These are phyloP conservation scores for Penicilliopsis zonata DNA, from an alignment of 495 filamentous ascomycete species.

Conservation along the genomic window DNA sequence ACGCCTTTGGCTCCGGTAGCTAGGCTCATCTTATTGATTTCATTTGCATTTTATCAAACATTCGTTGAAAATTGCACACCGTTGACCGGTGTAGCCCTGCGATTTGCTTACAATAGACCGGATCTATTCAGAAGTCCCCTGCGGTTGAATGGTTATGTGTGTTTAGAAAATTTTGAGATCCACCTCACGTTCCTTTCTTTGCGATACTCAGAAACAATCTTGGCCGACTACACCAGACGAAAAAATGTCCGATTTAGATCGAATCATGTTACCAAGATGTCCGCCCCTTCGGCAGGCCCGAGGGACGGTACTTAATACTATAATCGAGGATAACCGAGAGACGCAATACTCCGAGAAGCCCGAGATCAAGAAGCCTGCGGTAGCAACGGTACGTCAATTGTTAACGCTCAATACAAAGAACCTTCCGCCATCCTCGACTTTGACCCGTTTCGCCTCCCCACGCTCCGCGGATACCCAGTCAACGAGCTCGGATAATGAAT, in stretches of 20 bases:
- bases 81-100: too few relatives aligned
- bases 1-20: slow-evolving; percentile 28
- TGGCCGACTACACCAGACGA: slow-evolving; percentile 1
- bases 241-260: slow-evolving; percentile 46
- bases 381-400: slow-evolving; percentile 22
- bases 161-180: too few relatives aligned
- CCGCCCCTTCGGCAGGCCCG: slow-evolving; percentile 62
- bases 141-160: too few relatives aligned
- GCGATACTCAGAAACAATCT: slow-evolving; percentile 4
- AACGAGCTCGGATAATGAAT: slow-evolving; percentile 33
- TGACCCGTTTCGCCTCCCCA: slow-evolving; percentile 22
- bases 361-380: too few relatives aligned
- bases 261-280: slow-evolving; percentile 41
- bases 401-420: slow-evolving; percentile 27
- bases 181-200: too few relatives aligned
- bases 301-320: slow-evolving; percentile 67
- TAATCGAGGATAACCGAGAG: slow-evolving; percentile 58
- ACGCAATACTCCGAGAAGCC: slow-evolving; percentile 13
- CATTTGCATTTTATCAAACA: slow-evolving; percentile 5
- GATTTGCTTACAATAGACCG: too few relatives aligned
- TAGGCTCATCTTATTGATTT: slow-evolving; percentile 15
- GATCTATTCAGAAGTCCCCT: too few relatives aligned
- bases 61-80: too few relatives aligned
- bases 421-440: slow-evolving; percentile 17
- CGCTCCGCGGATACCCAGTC: slow-evolving; percentile 24